A percentile compares a stretch with the other conserved stretches of the same genome.
Evolutionary conservation across 305 asterid species (phyloP).

Genomic region (Rubia balearica): DNA sequence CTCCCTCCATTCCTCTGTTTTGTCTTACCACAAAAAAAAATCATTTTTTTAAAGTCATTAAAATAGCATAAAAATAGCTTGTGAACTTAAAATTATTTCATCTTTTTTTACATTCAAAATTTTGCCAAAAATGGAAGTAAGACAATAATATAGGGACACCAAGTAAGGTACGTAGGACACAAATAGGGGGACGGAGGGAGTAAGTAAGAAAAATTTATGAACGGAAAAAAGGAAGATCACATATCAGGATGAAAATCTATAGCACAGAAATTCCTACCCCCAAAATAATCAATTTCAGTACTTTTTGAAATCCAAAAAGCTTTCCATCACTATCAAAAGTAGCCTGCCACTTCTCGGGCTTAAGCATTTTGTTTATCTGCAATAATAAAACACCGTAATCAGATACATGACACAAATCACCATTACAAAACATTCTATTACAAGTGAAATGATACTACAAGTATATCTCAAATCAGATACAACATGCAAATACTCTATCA

Average conservation of each 20-base stretch:
- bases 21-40: too few relatives aligned
- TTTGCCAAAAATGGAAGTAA: too few relatives aligned
- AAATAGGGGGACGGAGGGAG: too few relatives aligned
- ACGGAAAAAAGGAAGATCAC: background rate
- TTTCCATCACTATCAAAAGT: slow-evolving; percentile 82
- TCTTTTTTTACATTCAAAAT: too few relatives aligned
- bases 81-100: too few relatives aligned
- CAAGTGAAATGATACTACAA: background rate
- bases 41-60: too few relatives aligned
- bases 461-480: slow-evolving; percentile 3
- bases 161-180: too few relatives aligned
- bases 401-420: background rate
- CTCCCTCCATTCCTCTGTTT: too few relatives aligned
- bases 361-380: slow-evolving; percentile 90
- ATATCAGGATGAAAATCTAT: background rate
- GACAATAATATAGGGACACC: too few relatives aligned
- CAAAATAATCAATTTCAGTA: slow-evolving; percentile 74
- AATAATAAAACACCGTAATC: slow-evolving; percentile 21
- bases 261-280: slow-evolving; percentile 50
- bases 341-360: slow-evolving; percentile 96
- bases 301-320: slow-evolving; percentile 74
- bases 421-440: background rate
- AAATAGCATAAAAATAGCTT: too few relatives aligned
- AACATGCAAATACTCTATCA: slow-evolving; percentile 4
- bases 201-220: background rate